Base-by-base conservation (phyloP, 225 moss, liverwort and hornwort genomes). In the Takakia lepidozioides region DNA sequence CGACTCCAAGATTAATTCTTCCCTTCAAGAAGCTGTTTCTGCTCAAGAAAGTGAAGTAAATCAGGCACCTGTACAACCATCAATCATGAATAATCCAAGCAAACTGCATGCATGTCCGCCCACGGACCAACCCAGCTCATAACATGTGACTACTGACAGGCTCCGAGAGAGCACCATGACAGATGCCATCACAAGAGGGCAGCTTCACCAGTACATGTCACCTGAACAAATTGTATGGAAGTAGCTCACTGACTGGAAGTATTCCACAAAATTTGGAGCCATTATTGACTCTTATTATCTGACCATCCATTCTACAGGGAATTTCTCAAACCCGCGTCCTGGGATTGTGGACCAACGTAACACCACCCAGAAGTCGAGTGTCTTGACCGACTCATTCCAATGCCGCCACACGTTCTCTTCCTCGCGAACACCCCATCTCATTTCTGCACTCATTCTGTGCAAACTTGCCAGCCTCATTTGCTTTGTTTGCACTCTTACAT, bases 231-330 rank as follows among this genome's bases (percentile, higher is more conserved):
- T 32, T n/a, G n/a, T n/a, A n/a, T n/a, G n/a, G n/a, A 32, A 32
- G 32, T 0, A 32, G 32, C 32, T 6, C 0, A 32, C 32, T 32
- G 32, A 32, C 32, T 32, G 32, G 21, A 45, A 46, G 19, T 9
- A 25, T 51, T 14, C 51, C 21, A 34, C 51, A 51, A 51, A 35
- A 51, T 51, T 48, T n/a, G 41, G 10, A 41, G n/a, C 2, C 11
- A 16, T 16, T 16, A 17, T 17, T 41, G 19, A 11, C 8, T 15
- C 11, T 23, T 36, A 46, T 73, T 51, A 67, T 55, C 73, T 67
- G 22, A 62, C 67, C 62, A 73, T 73, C 78, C 78, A 79, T 38
- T 79, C 78, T 0, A 79, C 59, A 2, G 78, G 73, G 2, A 62
- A 74, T 14, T 70, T 70, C 57, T 74, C 78, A 1, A 17, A 27